Conservation (phyloP, 139 green algal genomes). For the Chlamydomonas sphaeroides region DNA sequence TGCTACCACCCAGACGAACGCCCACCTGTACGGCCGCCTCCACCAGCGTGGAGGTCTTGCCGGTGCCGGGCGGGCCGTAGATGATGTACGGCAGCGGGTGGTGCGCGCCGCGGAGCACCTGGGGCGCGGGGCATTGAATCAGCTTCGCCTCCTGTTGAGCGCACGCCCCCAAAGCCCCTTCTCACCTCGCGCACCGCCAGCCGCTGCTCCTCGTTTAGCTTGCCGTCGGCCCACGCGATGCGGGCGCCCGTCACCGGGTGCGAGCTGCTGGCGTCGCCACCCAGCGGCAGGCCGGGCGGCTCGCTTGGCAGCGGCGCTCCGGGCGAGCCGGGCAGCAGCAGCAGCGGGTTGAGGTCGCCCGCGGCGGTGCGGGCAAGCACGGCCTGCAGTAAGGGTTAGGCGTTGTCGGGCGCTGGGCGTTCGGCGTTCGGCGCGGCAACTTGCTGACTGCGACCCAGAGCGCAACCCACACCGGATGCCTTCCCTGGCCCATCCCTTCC, state of each 20-base stretch:
- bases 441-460: too few species aligned
- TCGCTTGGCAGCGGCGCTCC: not conserved
- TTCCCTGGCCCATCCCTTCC: too few species aligned
- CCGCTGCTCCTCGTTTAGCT: slow-evolving; percentile 52
- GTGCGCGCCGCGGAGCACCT: slow-evolving; percentile 28
- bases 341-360: not conserved
- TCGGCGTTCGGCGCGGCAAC: too few species aligned
- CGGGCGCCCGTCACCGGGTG: not conserved
- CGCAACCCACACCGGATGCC: too few species aligned
- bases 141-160: too few species aligned
- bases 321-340: slow-evolving; percentile 3
- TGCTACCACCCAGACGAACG: not conserved
- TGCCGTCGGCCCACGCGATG: not conserved
- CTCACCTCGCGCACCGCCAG: slow-evolving; percentile 37
- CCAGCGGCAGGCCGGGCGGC: not conserved
- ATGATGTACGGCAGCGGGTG: slow-evolving; percentile 51
- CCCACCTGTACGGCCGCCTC: slow-evolving; percentile 59
- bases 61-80: slow-evolving; percentile 55
- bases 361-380: not conserved
- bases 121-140: too few species aligned
- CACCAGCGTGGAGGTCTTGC: slow-evolving; percentile 57
- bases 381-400: not conserved
- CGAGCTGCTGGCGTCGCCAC: too few species aligned
- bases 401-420: too few species aligned
- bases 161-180: too few species aligned